phyloP scores from a whole-genome alignment of 2,329 filamentous ascomycete species.

The Fusarium camptoceras region DNA sequence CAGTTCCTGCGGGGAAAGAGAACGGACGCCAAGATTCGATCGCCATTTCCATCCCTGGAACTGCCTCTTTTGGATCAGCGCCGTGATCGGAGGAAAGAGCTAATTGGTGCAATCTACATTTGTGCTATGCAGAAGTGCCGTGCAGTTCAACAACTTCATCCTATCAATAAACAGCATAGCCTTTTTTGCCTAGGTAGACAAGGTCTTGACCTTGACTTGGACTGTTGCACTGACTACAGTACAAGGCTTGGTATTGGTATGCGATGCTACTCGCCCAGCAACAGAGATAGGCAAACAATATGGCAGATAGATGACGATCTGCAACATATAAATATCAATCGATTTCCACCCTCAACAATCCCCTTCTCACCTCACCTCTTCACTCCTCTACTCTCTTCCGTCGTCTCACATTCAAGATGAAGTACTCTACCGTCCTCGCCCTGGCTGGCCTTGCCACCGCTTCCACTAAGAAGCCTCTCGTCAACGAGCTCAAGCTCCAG shows the following conservation, averaged over 20 bases:
- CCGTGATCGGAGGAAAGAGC: constrained; percentile 7
- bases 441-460: constrained; percentile 41
- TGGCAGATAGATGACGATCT: background rate
- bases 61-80: constrained; percentile 41
- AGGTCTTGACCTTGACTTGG: background rate
- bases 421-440: constrained; percentile 40
- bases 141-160: constrained; percentile 2
- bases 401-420: constrained; percentile 38
- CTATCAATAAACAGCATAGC: constrained; percentile 16
- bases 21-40: constrained; percentile 37
- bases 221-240: background rate
- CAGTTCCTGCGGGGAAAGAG: constrained; percentile 37
- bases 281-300: background rate
- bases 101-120: constrained; percentile 26
- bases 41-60: constrained; percentile 33
- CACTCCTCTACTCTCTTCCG: constrained; percentile 16
- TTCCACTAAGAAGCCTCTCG: constrained; percentile 48
- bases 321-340: constrained; percentile 28
- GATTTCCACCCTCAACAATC: background rate
- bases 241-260: background rate
- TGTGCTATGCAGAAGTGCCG: constrained; percentile 31
- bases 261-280: background rate
- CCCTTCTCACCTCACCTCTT: constrained; percentile 9
- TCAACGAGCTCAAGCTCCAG: constrained; percentile 55
- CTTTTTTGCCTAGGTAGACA: background rate